These are phyloP conservation scores for Fusarium nematophilum DNA, from an alignment of 2,329 filamentous ascomycete genomes.

Conservation along the genomic window DNA sequence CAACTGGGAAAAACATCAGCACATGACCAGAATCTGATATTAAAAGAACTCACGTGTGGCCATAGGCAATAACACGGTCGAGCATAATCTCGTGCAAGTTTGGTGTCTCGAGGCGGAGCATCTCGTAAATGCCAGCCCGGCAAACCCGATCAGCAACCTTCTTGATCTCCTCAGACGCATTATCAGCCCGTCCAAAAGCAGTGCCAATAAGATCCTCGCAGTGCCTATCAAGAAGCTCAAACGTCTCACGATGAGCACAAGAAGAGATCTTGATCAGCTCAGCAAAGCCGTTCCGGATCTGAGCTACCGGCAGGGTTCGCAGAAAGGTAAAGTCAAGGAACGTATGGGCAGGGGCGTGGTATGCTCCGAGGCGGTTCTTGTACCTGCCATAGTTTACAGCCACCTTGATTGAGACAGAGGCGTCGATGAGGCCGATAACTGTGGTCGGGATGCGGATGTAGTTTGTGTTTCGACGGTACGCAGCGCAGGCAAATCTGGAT, in stretches of 20 bases:
- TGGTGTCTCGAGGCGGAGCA: slow-evolving; percentile 78
- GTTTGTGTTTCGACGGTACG: slow-evolving; percentile 78
- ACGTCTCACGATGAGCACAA: slow-evolving; percentile 74
- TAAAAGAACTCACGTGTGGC: slow-evolving; percentile 72
- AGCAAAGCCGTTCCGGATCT: slow-evolving; percentile 79
- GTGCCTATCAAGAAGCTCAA: slow-evolving; percentile 74
- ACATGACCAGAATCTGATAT: no score
- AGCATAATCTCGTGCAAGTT: slow-evolving; percentile 80
- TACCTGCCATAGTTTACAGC: slow-evolving; percentile 81
- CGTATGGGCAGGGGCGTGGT: slow-evolving; percentile 77
- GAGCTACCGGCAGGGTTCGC: slow-evolving; percentile 72
- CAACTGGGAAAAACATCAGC: no score
- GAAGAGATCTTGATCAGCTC: slow-evolving; percentile 82
- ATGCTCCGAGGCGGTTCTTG: slow-evolving; percentile 79
- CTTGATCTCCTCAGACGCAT: slow-evolving; percentile 64
- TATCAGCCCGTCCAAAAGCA: slow-evolving; percentile 72
- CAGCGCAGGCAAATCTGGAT: slow-evolving; percentile 73
- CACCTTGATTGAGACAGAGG: slow-evolving; percentile 82
- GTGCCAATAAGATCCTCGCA: slow-evolving; percentile 75
- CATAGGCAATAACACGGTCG: slow-evolving; percentile 79
- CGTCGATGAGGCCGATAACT: slow-evolving; percentile 80
- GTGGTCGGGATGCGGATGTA: slow-evolving; percentile 80
- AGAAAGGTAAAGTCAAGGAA: slow-evolving; percentile 81
- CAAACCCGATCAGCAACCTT: slow-evolving; percentile 75
- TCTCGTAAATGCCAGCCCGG: slow-evolving; percentile 75